These are phyloP conservation scores for Solanum corneliomulleri DNA, from an alignment of 257 asterid species.

Conservation along the genomic window DNA sequence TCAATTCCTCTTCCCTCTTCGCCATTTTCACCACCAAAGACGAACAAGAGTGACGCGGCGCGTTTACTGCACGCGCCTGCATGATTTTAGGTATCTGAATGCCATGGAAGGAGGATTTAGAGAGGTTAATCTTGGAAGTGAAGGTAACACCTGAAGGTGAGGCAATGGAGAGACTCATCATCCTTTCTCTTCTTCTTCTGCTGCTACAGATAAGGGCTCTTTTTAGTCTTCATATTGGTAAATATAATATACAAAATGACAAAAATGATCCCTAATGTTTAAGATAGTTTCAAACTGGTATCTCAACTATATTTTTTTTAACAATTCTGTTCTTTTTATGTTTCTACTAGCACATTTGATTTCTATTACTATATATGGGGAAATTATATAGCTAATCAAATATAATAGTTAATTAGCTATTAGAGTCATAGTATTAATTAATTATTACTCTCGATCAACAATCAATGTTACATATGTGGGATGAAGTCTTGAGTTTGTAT, in stretches of 20 bases:
- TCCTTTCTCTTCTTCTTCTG: neutral
- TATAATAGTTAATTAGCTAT: too few species aligned
- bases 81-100: slow-evolving; percentile 34
- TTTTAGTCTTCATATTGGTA: neutral
- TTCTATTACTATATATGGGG: neutral
- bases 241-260: neutral
- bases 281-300: neutral
- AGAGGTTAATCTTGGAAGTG: slow-evolving; percentile 24
- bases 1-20: slow-evolving; percentile 66
- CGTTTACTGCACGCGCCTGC: slow-evolving; percentile 21
- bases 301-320: neutral
- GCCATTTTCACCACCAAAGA: slow-evolving; percentile 68
- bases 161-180: slow-evolving; percentile 61
- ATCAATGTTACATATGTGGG: neutral
- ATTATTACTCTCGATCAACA: neutral
- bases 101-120: slow-evolving; percentile 52
- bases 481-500: too few species aligned
- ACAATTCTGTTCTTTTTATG: neutral
- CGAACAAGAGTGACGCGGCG: slow-evolving; percentile 5
- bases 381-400: too few species aligned
- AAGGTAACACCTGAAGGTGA: slow-evolving; percentile 28
- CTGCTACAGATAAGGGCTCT: neutral
- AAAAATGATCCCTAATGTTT: neutral
- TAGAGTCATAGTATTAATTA: too few species aligned
- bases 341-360: neutral